These are phyloP conservation scores for Salix udensis DNA, from an alignment of 345 rosid species.

Conservation along the genomic window DNA sequence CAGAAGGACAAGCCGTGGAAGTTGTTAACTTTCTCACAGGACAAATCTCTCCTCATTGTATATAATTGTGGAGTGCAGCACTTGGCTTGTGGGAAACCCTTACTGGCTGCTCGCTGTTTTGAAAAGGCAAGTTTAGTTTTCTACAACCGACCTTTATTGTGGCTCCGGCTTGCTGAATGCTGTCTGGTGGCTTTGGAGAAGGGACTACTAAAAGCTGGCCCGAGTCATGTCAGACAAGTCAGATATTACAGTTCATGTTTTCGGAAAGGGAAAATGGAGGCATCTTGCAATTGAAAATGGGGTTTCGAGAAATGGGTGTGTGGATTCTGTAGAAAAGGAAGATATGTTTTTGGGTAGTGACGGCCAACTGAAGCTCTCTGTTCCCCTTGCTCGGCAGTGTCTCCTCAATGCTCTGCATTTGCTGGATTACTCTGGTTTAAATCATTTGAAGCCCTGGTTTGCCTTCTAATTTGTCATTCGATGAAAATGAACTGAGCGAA, in stretches of 20 bases:
- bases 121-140: conserved; percentile 70
- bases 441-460: conserved; percentile 36
- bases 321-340: conserved; percentile 34
- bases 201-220: conserved; percentile 50
- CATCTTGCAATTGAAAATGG: conserved; percentile 58
- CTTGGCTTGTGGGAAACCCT: conserved; percentile 81
- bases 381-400: conserved; percentile 76
- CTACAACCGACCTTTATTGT: conserved; percentile 64
- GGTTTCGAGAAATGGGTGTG: conserved; percentile 36
- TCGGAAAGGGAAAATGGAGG: conserved; percentile 97
- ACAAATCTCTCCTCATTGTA: conserved; percentile 70
- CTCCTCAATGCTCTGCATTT: conserved; percentile 72
- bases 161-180: conserved; percentile 97
- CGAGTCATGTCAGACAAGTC: conserved; percentile 40
- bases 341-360: conserved; percentile 33
- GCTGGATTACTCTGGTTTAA: conserved; percentile 44
- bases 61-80: conserved; percentile 86
- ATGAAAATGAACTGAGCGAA: conserved; percentile 47
- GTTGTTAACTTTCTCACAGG: conserved; percentile 69
- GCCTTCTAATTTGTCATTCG: conserved; percentile 39
- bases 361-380: conserved; percentile 64
- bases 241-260: conserved; percentile 52
- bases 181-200: conserved; percentile 80
- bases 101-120: conserved; percentile 83
- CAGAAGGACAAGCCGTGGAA: conserved; percentile 68